Conservation (phyloP, 352 stramenopile genomes). For the Pythium myriotylum region DNA sequence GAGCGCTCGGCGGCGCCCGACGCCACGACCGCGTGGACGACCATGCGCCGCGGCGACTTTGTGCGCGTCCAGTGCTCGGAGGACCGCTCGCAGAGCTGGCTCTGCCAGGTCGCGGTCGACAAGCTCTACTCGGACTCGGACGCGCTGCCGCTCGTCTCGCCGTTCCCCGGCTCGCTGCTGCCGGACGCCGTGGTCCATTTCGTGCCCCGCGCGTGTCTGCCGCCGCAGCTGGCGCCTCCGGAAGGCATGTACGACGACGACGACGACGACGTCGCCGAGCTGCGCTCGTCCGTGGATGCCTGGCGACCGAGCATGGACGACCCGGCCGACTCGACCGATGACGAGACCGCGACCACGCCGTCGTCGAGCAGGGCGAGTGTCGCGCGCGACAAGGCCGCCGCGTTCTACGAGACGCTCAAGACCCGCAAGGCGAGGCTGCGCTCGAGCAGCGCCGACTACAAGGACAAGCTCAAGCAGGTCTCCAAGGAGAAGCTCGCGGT, state of each 20-base stretch:
- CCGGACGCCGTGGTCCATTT: slow-evolving; percentile 28
- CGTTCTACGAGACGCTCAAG: slow-evolving; percentile 25
- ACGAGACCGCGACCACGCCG: slow-evolving; percentile 10
- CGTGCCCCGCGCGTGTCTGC: slow-evolving; percentile 25
- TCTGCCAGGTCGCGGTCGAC: slow-evolving; percentile 24
- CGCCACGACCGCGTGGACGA: background rate
- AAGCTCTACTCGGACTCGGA: slow-evolving; percentile 20
- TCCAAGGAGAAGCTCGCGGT: slow-evolving; percentile 19
- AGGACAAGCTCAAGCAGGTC: slow-evolving; percentile 25
- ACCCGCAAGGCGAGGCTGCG: slow-evolving; percentile 18
- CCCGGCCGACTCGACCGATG: slow-evolving; percentile 19
- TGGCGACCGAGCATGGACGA: slow-evolving; percentile 30
- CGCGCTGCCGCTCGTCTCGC: slow-evolving; percentile 20
- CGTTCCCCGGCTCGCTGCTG: slow-evolving; percentile 26
- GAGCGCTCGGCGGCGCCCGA: slow-evolving; percentile 1
- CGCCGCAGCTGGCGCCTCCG: slow-evolving; percentile 10
- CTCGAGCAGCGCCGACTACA: slow-evolving; percentile 31
- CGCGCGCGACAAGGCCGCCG: slow-evolving; percentile 15
- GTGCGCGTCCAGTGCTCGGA: slow-evolving; percentile 27
- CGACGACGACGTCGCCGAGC: slow-evolving; percentile 18
- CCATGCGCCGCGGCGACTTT: slow-evolving; percentile 24
- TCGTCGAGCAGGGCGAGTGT: slow-evolving; percentile 8
- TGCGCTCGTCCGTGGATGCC: slow-evolving; percentile 22
- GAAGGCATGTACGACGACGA: slow-evolving; percentile 5
- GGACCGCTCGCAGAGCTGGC: slow-evolving; percentile 24